These are phyloP conservation scores for Lasiodiplodia sp. DNA, from an alignment of 2,329 filamentous ascomycete species.

Conservation along the genomic window DNA sequence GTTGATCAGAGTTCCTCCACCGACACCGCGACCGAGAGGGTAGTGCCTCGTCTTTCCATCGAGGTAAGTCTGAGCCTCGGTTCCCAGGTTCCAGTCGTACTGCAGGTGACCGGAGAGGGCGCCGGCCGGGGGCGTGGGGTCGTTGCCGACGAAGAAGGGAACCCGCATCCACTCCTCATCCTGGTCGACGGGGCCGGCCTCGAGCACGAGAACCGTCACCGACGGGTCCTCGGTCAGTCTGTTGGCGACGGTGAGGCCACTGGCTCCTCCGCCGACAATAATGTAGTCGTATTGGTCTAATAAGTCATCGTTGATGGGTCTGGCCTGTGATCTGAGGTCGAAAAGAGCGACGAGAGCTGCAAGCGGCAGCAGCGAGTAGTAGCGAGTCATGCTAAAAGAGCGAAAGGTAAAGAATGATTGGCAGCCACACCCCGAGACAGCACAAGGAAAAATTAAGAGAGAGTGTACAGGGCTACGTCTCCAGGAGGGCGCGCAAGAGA, in stretches of 20 bases:
- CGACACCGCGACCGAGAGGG: slow-evolving; percentile 31
- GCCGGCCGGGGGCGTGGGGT: slow-evolving; percentile 37
- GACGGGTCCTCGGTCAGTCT: slow-evolving; percentile 40
- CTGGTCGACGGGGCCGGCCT: slow-evolving; percentile 40
- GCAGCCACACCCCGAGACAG: slow-evolving; percentile 6
- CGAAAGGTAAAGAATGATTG: slow-evolving; percentile 4
- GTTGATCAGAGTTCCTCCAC: slow-evolving; percentile 33
- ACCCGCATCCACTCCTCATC: slow-evolving; percentile 33
- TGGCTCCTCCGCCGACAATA: slow-evolving; percentile 28
- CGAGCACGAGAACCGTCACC: slow-evolving; percentile 40
- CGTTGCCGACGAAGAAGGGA: slow-evolving; percentile 27
- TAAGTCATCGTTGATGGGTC: slow-evolving; percentile 19
- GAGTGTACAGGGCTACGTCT: background rate
- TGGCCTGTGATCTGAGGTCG: slow-evolving; percentile 1
- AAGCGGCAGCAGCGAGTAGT: slow-evolving; percentile 21
- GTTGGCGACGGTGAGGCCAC: slow-evolving; percentile 36
- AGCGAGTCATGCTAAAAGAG: slow-evolving; percentile 21
- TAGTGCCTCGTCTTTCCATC: slow-evolving; percentile 25
- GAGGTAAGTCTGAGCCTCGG: slow-evolving; percentile 37
- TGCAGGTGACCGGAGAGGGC: slow-evolving; percentile 39
- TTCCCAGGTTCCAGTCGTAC: slow-evolving; percentile 43
- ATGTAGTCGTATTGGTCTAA: slow-evolving; percentile 26
- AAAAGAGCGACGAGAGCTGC: background rate
- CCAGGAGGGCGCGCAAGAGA: background rate
- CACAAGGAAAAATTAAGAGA: slow-evolving; percentile 19